A percentile compares a stretch with the other conserved stretches of the same genome.
These are phyloP conservation scores for Chaetomium fimeti DNA, from an alignment of 495 filamentous ascomycete species.

Conservation along the genomic window DNA sequence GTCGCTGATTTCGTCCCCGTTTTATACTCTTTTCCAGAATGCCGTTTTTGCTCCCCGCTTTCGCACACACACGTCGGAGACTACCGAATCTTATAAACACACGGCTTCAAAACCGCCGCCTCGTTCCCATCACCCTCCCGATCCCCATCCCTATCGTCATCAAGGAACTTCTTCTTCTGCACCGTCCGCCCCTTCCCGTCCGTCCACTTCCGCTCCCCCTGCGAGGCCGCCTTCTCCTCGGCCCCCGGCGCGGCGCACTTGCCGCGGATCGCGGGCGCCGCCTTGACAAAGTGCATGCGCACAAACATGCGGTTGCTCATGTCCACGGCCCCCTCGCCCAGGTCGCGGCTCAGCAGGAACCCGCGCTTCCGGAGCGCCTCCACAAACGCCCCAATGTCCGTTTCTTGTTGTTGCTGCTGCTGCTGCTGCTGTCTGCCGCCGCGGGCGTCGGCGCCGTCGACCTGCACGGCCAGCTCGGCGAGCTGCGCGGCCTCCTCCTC, in stretches of 20 bases:
- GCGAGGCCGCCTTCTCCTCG: not conserved
- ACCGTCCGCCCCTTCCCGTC: conserved; percentile 15
- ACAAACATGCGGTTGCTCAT: conserved; percentile 97
- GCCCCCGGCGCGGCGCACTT: conserved; percentile 53
- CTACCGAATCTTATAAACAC: conserved; percentile 90
- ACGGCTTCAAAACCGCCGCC: conserved; percentile 82
- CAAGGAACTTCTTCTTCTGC: conserved; percentile 60
- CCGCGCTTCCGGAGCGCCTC: conserved; percentile 75
- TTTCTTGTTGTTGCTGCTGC: conserved; percentile 57
- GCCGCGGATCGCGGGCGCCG: conserved; percentile 62
- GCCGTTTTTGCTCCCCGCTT: not conserved
- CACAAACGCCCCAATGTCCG: conserved; percentile 85
- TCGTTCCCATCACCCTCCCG: conserved; percentile 57
- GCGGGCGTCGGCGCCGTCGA: conserved; percentile 47
- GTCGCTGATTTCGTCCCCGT: too few species aligned
- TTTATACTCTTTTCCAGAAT: not conserved
- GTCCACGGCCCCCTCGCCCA: conserved; percentile 61
- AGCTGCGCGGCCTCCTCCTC: conserved; percentile 49
- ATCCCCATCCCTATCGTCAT: conserved; percentile 52
- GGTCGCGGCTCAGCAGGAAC: conserved; percentile 65
- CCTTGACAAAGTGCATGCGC: conserved; percentile 89
- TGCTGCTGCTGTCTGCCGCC: conserved; percentile 32
- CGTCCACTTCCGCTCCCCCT: conserved; percentile 10
- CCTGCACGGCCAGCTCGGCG: conserved; percentile 50
- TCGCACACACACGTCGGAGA: not conserved